Percentiles rank a stretch among this genome's conserved stretches.
phyloP scores from a whole-genome alignment of 768 basidiomycete genomes.

The Phlebiopsis flavidoalba region DNA sequence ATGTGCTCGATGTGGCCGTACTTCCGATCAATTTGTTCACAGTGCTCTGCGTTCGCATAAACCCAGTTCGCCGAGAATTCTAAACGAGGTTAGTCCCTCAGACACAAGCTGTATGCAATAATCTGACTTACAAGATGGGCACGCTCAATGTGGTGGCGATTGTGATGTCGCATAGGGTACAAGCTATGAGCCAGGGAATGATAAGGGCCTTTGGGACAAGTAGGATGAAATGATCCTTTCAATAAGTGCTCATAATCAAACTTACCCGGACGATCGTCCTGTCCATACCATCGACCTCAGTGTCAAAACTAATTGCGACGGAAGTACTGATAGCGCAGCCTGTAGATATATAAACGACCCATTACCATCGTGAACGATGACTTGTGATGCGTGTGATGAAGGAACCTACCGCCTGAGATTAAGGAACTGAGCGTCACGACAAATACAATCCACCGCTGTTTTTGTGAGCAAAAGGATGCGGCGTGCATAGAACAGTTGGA shows the following conservation, averaged over 20 bases:
- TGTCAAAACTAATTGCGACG: slow-evolving; percentile 4
- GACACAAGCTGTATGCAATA: not conserved
- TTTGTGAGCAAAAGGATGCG: slow-evolving; percentile 11
- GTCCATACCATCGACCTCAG: slow-evolving; percentile 1
- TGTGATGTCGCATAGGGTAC: slow-evolving; percentile 8
- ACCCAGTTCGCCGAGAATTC: slow-evolving; percentile 8
- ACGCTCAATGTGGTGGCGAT: slow-evolving; percentile 1
- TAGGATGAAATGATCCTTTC: not conserved
- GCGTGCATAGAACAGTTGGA: slow-evolving; percentile 16
- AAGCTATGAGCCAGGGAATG: slow-evolving; percentile 9
- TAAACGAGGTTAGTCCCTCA: not conserved
- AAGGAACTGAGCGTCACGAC: slow-evolving; percentile 1
- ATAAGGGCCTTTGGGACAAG: not conserved
- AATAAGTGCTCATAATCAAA: not conserved
- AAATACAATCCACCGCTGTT: slow-evolving; percentile 3
- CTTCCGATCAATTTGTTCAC: slow-evolving; percentile 14
- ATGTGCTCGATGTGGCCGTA: not conserved
- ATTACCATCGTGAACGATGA: no score
- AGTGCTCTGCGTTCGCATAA: slow-evolving; percentile 8
- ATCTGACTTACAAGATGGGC: slow-evolving; percentile 6
- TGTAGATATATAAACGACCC: not conserved
- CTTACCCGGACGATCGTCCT: not conserved
- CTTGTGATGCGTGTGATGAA: not conserved
- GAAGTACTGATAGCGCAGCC: slow-evolving; percentile 11
- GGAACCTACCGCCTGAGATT: not conserved